Base-by-base conservation (phyloP, 2,329 filamentous ascomycete species). In the Fusarium odoratissimum region DNA sequence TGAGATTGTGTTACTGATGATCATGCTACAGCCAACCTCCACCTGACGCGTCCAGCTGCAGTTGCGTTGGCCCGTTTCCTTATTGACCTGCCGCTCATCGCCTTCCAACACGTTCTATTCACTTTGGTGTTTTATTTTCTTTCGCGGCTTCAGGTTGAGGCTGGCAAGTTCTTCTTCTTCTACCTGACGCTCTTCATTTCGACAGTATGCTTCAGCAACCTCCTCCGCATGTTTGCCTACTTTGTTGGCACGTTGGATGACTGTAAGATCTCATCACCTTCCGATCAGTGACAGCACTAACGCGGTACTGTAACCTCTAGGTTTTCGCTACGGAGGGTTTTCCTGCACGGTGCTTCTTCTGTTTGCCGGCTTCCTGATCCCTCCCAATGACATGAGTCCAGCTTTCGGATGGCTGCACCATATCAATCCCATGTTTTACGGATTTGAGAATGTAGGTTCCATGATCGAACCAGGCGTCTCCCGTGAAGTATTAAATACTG, bases 381-480 rank as follows among this genome's bases (percentile, higher is more conserved):
- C 48, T 25, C 48, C 48, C 11, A 51, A 51, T 8, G 48, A 51
- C 3, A 51, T 51, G 48, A 51, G 31, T 11, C 48, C 48, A 16
- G 48, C 31, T 3, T 51, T 51, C 12, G 48, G 48, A 11, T 51
- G 48, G 48, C 12, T 51, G 0, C 48, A 51, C 23, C n/a, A 51
- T 4, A 37, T 51, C 17, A 51, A 51, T 1, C 48, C 48, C 2
- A 51, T 51, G 48, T 51, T 37, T 4, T 51, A 51, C 23, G 48
- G 48, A 6, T 51, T 51, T 51, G 48, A 51, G 8, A 51, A 51
- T 1, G 48, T 51, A 25, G 0, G 48, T 14, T 33, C 5, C 30
- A 10, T 1, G 2, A 14, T 17, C 10, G 2, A 48, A 17, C 0
- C 3, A 5, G 10, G 16, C 14, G 9, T 16, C 6, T 0, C 7